These are phyloP conservation scores for Trematosphaeria pertusa DNA, from an alignment of 2,329 filamentous ascomycete genomes.

Conservation along the genomic window DNA sequence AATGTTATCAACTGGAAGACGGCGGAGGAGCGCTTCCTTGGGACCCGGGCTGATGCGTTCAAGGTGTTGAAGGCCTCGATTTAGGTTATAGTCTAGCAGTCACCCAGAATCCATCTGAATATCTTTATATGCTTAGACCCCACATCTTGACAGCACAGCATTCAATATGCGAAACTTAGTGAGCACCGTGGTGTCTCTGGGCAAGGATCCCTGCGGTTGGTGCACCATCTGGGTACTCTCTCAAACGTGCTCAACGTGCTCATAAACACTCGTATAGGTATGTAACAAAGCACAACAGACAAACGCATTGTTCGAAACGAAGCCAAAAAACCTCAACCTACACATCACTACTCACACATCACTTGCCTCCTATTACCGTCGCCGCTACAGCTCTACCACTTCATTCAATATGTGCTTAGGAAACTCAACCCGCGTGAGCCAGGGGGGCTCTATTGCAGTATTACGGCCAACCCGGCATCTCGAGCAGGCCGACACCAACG, in stretches of 20 bases:
- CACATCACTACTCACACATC: too few species aligned
- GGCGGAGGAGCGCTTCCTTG: slow-evolving; percentile 67
- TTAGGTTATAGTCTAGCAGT: slow-evolving; percentile 7
- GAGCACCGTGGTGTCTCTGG: slow-evolving; percentile 31
- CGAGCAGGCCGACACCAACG: slow-evolving; percentile 10
- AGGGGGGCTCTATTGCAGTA: slow-evolving; percentile 47
- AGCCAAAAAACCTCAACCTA: too few species aligned
- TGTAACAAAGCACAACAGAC: too few species aligned
- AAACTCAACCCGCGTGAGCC: slow-evolving; percentile 33
- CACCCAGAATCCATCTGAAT: not conserved
- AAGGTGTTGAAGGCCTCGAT: slow-evolving; percentile 47
- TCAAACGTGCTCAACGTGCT: slow-evolving; percentile 48
- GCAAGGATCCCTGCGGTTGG: slow-evolving; percentile 16
- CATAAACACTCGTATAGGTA: slow-evolving; percentile 34
- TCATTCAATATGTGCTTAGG: slow-evolving; percentile 38
- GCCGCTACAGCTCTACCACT: too few species aligned
- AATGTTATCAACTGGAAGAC: slow-evolving; percentile 80
- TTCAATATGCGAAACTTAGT: not conserved
- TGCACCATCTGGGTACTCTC: slow-evolving; percentile 38
- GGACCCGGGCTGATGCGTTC: slow-evolving; percentile 50
- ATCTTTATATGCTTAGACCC: not conserved
- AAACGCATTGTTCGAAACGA: too few species aligned
- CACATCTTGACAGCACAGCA: too few species aligned
- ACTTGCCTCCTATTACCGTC: too few species aligned
- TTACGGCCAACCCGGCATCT: slow-evolving; percentile 27